phyloP scores from a whole-genome alignment of 2,329 filamentous ascomycete species.

The Colletotrichum sp. region DNA sequence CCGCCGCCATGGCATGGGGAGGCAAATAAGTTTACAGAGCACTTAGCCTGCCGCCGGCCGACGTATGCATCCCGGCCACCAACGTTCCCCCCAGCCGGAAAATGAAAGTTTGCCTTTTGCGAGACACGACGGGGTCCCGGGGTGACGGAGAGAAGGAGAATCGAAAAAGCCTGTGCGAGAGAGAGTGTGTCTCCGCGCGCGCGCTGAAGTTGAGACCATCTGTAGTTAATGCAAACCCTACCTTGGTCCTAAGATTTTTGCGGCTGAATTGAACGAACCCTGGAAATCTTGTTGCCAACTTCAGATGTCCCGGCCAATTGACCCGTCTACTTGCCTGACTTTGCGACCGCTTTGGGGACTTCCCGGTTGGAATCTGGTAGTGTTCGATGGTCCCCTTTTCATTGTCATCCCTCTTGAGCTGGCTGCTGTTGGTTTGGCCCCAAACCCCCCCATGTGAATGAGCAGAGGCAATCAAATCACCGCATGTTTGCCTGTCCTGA shows the following conservation, averaged over 20 bases:
- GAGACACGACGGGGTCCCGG: neutral
- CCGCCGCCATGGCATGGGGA: neutral
- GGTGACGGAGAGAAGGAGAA: neutral
- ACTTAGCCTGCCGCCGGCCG: neutral
- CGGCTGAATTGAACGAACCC: neutral
- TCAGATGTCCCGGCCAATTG: neutral
- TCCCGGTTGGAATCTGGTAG: neutral
- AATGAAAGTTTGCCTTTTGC: neutral
- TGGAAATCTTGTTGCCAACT: neutral
- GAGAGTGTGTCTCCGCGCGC: neutral
- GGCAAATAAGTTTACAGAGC: neutral
- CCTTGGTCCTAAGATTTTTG: neutral
- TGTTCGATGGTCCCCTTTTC: neutral
- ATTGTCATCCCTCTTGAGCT: neutral
- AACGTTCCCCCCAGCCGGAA: neutral
- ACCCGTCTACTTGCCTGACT: neutral
- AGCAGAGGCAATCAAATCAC: neutral
- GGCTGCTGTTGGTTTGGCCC: neutral
- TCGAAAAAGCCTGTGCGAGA: neutral
- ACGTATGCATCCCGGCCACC: neutral
- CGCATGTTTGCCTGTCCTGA: neutral
- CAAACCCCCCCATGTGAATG: neutral
- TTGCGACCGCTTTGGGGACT: conserved; percentile 5
- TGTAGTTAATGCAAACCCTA: neutral
- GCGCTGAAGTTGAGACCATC: conserved; percentile 1